phyloP scores from a whole-genome alignment of 176 grass and related monocot species.

The Thinopyrum elongatum region DNA sequence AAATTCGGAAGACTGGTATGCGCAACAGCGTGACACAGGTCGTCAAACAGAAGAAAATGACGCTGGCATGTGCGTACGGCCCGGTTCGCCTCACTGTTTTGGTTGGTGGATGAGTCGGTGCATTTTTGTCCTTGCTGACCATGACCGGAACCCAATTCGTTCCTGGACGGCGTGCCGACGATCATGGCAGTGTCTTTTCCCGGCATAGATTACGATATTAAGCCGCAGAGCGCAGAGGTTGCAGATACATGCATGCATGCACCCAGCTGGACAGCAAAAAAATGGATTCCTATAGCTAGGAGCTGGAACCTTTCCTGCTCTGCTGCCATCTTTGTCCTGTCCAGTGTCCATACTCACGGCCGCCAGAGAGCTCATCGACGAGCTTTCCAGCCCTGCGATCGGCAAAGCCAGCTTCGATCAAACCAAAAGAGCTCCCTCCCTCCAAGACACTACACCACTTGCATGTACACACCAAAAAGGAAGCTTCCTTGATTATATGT shows the following conservation, averaged over 20 bases:
- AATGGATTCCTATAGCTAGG: conserved; percentile 14
- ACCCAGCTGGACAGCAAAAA: neutral
- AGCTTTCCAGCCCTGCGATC: conserved; percentile 38
- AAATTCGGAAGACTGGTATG: too few relatives aligned
- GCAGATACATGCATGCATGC: neutral
- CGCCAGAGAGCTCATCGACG: conserved; percentile 26
- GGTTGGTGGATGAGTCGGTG: neutral
- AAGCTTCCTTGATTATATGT: neutral
- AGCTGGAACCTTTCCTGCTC: neutral
- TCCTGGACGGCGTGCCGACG: neutral
- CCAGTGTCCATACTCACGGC: neutral
- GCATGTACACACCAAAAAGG: neutral
- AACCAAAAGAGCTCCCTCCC: neutral
- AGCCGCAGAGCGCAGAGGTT: neutral
- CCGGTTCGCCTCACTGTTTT: neutral
- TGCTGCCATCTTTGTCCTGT: neutral
- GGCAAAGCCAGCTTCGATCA: neutral
- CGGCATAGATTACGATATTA: neutral
- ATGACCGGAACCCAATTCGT: neutral
- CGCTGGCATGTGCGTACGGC: too few relatives aligned
- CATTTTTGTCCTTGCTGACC: neutral
- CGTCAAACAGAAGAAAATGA: neutral
- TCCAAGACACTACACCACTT: neutral
- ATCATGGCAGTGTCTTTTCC: neutral
- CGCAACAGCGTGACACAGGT: neutral